These are phyloP conservation scores for Colletotrichum camelliae DNA, from an alignment of 2,329 filamentous ascomycete genomes.

Conservation along the genomic window DNA sequence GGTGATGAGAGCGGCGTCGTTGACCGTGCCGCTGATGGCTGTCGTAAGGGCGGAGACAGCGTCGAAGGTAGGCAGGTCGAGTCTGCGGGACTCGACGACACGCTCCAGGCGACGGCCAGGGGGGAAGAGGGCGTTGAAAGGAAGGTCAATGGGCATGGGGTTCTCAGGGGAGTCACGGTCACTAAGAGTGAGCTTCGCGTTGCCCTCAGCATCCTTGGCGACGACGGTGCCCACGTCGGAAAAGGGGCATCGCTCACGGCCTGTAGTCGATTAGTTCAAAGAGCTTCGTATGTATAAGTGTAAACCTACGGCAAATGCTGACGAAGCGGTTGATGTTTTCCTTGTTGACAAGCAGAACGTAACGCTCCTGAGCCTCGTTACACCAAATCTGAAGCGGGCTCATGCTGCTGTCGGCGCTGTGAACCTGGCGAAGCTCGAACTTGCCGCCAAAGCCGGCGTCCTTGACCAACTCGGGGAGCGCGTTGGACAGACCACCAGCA, in stretches of 20 bases:
- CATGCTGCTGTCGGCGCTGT: conserved; percentile 89
- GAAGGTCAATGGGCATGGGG: conserved; percentile 84
- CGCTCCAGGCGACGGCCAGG: conserved; percentile 84
- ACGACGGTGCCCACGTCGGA: conserved; percentile 86
- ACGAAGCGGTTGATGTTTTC: conserved; percentile 80
- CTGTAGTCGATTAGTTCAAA: conserved; percentile 36
- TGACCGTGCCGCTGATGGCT: conserved; percentile 60
- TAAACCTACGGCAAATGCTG: conserved; percentile 62
- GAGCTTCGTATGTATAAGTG: not conserved
- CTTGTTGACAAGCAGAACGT: conserved; percentile 86
- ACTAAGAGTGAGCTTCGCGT: conserved; percentile 77
- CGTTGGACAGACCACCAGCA: conserved; percentile 81
- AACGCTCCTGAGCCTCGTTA: conserved; percentile 95
- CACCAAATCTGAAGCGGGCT: conserved; percentile 98
- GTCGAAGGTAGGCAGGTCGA: conserved; percentile 75
- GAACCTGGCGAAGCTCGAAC: conserved; percentile 93
- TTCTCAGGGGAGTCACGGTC: conserved; percentile 79
- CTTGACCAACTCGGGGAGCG: conserved; percentile 82
- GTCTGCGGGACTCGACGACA: conserved; percentile 72
- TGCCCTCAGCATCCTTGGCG: conserved; percentile 64
- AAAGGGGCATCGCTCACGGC: conserved; percentile 88
- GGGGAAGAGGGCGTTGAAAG: conserved; percentile 88
- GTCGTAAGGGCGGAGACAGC: conserved; percentile 68
- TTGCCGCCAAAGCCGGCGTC: conserved; percentile 90
- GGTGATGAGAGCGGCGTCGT: conserved; percentile 56